These are phyloP conservation scores for Rhodotorula sp. DNA, from an alignment of 1,284 basidiomycete genomes.

Conservation along the genomic window DNA sequence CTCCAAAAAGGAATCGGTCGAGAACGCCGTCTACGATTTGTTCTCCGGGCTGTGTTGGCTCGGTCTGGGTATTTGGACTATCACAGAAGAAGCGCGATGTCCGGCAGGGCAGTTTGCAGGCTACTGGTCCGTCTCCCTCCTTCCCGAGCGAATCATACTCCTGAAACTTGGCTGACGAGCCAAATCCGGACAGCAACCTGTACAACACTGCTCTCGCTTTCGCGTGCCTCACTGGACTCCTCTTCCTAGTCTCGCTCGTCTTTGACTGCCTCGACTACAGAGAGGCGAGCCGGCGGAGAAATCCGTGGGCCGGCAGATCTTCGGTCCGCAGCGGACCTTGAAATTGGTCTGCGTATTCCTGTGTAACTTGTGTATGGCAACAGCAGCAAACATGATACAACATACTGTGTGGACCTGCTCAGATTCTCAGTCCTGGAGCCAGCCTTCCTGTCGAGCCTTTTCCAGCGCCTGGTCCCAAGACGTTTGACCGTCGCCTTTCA, in stretches of 20 bases:
- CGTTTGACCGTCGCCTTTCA: constrained; percentile 2
- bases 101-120: neutral
- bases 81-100: neutral
- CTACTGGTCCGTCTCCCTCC: neutral
- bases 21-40: too few species aligned
- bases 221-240: neutral
- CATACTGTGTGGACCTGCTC: neutral
- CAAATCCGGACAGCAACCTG: constrained; percentile 5
- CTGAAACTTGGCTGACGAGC: too few species aligned
- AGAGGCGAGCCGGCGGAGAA: too few species aligned
- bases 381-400: neutral
- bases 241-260: constrained; percentile 2
- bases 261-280: constrained; percentile 4
- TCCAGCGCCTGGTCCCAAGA: constrained; percentile 51
- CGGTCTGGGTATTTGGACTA: too few species aligned
- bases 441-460: constrained; percentile 41
- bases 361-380: neutral
- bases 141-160: too few species aligned
- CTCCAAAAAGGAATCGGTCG: too few species aligned
- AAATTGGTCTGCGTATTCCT: too few species aligned
- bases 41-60: too few species aligned
- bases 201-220: constrained; percentile 22
- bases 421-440: constrained; percentile 9
- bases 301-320: too few species aligned
- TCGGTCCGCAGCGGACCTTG: too few species aligned